Evolutionary conservation across 192 early-diverging fungal species (phyloP), one percentile per base, ranked within the genome.

Genomic region (Coemansia aciculifera): DNA sequence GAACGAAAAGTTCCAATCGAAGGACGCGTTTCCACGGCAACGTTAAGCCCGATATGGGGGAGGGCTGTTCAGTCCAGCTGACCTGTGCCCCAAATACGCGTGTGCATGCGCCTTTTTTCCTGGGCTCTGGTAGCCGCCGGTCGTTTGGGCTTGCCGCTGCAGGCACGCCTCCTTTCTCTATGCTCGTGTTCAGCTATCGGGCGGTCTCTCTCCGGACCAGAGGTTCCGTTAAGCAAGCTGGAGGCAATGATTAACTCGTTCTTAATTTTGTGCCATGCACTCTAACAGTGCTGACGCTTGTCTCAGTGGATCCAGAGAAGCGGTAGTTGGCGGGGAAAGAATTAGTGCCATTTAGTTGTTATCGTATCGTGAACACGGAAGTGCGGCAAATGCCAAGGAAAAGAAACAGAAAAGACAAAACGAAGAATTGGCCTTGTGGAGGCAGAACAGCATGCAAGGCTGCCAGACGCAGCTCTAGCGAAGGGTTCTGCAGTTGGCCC

Each of bases 401-500:
- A 29, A 29, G 51, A 52, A 27, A 19, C 3, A 24, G 21, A 23
- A 24, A 51, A 24, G n/a, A 15, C 3, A 24, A 52, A 52, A 10
- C 21, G 48, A 49, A 49, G 21, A n/a, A 49, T 49, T 49, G 48
- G 21, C 48, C 9, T 5, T 3, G 19, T 23, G 27, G 27, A 27
- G 27, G 27, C 27, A 27, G 27, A 27, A 27, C 27, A 27, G 27
- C 27, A 27, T 27, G 27, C 27, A 27, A 27, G 27, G 27, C 27
- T 27, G 27, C 27, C 43, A 44, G 54, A 15, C 2, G 31, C 54
- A 29, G 31, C 32, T 31, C 42, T 61, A 81, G 78, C 78, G 78
- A 37, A 72, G 59, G 5, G 78, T 75, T 37, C 59, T 71, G 70
- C 73, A 81, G 67, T 81, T 75, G 23, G 72, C 43, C n/a, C 69